Evolutionary conservation across 2,329 filamentous ascomycete species (phyloP).

Genomic region (Diaporthe velutina): DNA sequence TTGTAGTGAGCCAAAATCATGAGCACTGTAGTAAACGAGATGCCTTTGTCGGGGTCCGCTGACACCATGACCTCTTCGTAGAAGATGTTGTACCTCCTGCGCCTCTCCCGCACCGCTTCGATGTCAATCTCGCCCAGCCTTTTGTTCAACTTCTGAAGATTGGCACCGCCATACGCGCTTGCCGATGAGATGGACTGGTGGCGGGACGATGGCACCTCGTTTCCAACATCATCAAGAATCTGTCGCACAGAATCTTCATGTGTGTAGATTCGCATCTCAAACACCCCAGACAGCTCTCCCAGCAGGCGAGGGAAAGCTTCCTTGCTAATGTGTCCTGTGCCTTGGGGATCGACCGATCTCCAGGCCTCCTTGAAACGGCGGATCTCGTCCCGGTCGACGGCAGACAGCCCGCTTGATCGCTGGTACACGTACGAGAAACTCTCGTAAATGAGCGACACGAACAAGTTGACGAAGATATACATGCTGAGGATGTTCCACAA

Average conservation of each 20-base stretch:
- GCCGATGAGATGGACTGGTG: constrained; percentile 66
- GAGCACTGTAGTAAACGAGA: constrained; percentile 90
- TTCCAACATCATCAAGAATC: constrained; percentile 86
- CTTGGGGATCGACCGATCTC: constrained; percentile 93
- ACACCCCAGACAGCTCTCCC: constrained; percentile 92
- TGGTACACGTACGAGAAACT: constrained; percentile 99
- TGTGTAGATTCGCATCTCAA: constrained; percentile 97
- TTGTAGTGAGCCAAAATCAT: constrained; percentile 99
- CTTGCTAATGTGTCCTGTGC: constrained; percentile 90
- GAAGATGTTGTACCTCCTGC: constrained; percentile 90
- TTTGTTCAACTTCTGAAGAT: constrained; percentile 81
- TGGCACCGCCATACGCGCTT: constrained; percentile 70
- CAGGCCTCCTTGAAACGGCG: constrained; percentile 98
- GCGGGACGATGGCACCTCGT: constrained; percentile 64
- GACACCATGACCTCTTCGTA: constrained; percentile 97
- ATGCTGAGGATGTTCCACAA: constrained; percentile 99
- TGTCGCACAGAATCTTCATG: constrained; percentile 88
- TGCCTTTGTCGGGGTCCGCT: constrained; percentile 88
- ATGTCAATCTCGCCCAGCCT: constrained; percentile 82
- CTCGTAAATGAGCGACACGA: constrained; percentile 98
- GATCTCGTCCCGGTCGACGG: constrained; percentile 93
- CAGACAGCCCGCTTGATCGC: constrained; percentile 90
- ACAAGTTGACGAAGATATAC: constrained; percentile 99
- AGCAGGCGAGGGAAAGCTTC: constrained; percentile 90
- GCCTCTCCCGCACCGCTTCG: constrained; percentile 78